These are phyloP conservation scores for Alisma plantagoaquatica DNA, from an alignment of 106 monocot genomes.

Conservation along the genomic window DNA sequence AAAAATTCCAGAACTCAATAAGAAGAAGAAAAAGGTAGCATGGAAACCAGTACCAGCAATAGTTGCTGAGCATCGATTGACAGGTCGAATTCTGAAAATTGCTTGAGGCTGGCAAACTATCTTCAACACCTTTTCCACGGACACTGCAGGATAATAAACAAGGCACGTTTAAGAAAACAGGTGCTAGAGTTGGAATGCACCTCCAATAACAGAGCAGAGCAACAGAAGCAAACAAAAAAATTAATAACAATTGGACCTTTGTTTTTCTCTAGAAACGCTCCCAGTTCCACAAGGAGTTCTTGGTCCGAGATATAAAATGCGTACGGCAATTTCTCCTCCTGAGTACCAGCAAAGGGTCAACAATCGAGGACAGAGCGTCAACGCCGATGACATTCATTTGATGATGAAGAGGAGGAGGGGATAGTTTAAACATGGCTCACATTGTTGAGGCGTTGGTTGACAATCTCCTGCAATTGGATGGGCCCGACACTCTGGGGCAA, in stretches of 20 bases:
- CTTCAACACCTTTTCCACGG: constrained; percentile 73
- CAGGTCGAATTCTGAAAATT: constrained; percentile 80
- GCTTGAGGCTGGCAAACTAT: constrained; percentile 97
- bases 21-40: too few species aligned
- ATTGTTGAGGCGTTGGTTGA: constrained; percentile 81
- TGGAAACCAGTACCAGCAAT: constrained; percentile 98
- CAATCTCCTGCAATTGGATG: constrained; percentile 75
- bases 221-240: not conserved
- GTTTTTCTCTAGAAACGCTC: constrained; percentile 55
- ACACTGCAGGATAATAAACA: constrained; percentile 33
- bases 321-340: constrained; percentile 93
- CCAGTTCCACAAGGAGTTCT: constrained; percentile 68
- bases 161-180: not conserved
- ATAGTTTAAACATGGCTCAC: constrained; percentile 21
- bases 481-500: constrained; percentile 71
- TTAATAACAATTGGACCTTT: constrained; percentile 30
- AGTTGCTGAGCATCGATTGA: constrained; percentile 90
- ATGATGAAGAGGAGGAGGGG: not conserved
- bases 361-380: not conserved
- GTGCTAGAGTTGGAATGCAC: too few species aligned
- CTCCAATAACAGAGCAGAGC: too few species aligned
- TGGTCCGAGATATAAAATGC: constrained; percentile 85
- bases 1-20: constrained; percentile 1
- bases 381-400: not conserved
- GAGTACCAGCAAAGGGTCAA: too few species aligned